Conservation (phyloP, 2,329 filamentous ascomycete genomes). For the Epichloe festucae region DNA sequence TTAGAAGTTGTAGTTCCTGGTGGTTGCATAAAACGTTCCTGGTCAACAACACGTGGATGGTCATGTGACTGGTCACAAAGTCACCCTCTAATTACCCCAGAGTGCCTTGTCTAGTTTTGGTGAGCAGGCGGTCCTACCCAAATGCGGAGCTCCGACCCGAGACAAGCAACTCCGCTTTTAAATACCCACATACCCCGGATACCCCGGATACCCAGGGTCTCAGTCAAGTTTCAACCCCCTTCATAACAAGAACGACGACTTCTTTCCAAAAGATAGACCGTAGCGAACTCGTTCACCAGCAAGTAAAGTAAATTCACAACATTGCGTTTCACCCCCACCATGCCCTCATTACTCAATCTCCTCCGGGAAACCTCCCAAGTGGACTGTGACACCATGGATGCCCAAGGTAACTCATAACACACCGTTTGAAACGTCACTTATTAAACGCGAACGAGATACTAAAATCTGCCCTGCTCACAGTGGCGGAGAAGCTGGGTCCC, state of each 20-base stretch:
- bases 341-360: slow-evolving; percentile 15
- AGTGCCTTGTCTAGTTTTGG: too few species aligned
- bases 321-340: neutral
- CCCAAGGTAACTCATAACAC: slow-evolving; percentile 13
- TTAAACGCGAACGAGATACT: neutral
- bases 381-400: slow-evolving; percentile 25
- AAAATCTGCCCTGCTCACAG: slow-evolving; percentile 3
- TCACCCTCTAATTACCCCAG: too few species aligned
- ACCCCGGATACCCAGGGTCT: too few species aligned
- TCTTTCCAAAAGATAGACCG: too few species aligned
- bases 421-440: neutral
- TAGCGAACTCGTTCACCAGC: too few species aligned
- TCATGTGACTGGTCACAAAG: slow-evolving; percentile 3
- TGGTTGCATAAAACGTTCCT: neutral
- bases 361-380: slow-evolving; percentile 17
- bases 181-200: too few species aligned
- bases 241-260: too few species aligned
- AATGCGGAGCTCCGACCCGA: neutral
- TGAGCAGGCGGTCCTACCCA: neutral
- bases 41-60: neutral
- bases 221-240: too few species aligned
- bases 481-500: slow-evolving; percentile 15
- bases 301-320: too few species aligned
- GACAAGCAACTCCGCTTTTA: too few species aligned
- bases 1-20: neutral